Evolutionary conservation across 352 stramenopile genomes (phyloP), one percentile per base, ranked within the genome.

Genomic region (Phytophthora gonapodyides): DNA sequence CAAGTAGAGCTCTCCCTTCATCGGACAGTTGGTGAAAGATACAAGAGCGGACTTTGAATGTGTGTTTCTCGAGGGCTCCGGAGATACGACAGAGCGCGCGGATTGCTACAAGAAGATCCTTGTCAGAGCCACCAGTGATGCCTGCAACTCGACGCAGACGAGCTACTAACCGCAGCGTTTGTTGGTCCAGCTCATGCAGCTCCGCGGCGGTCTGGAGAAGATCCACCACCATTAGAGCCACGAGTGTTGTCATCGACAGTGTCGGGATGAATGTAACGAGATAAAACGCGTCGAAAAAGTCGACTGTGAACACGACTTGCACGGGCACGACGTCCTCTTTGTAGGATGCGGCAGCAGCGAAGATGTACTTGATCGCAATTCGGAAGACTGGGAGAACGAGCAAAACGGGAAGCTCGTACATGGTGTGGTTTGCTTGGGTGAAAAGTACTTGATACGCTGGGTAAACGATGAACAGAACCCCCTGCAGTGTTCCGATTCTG

Each of bases 231-330:
- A 57, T 36, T 9, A 57, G 16, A 1, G 15, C 37, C 3, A n/a
- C 11, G 4, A 57, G 10, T 11, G 35, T 37, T n/a, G 21, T 36
- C 12, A 24, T 24, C 11, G 48, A 45, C 7, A 44, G 13, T 21
- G 10, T 56, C 19, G 31, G 48, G 9, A 56, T 45, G n/a, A 34
- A 56, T 8, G 48, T 44, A 9, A 35, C 48, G n/a, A 44, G 13
- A 21, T 57, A 57, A 21, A 57, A 37, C 6, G 49, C 49, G 24
- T 57, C 36, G 21, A 57, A 57, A 15, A 57, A 57, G n/a, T 57
- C 49, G 33, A 57, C 17, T 3, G 21, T 44, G 48, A 56, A 45
- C 1, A 56, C 12, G 9, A 56, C 48, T 17, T 44, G 19, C 10
- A 37, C 17, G 0, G 48, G 48, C 16, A 56, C 17, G 11, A 41